Evolutionary conservation across 495 filamentous ascomycete genomes (phyloP), one percentile per base, ranked within the genome.

Genomic region (Aspergillus cavernicola): DNA sequence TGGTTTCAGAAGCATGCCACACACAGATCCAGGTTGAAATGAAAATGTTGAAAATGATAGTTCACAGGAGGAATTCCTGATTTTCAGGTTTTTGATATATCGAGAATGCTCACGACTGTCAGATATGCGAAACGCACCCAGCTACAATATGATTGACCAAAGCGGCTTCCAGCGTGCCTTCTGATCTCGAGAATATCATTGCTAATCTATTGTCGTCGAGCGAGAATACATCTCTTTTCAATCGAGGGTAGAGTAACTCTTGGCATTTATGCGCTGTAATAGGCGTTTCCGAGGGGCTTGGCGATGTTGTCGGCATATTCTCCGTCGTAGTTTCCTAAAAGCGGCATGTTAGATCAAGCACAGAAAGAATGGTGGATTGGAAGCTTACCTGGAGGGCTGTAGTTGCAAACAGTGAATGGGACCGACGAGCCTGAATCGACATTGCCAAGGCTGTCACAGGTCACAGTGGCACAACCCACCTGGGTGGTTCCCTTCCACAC

Each of bases 321-420:
- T 53, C 81, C 83, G 15, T 68, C 79, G 48, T 85, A 74, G 72
- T 93, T 92, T 55, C 87, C 86, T 85, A 53, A 2, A n/a, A n/a
- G n/a, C n/a, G 5, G 15, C 10, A 7, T 47, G 26, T 51, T 29
- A 43, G 46, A 52, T 72, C 64, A 75, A 59, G 8, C 57, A n/a
- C 0, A 36, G 28, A 20, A 6, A 16, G 1, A 22, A 20, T 11
- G 32, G 10, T 6, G 29, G 7, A 16, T 4, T n/a, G n/a, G 2
- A 20, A 24, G 16, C 58, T 60, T 73, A 87, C 87, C 88, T 53
- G 81, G 66, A 57, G 87, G 78, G 41, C 66, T 70, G 70, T 98
- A 98, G 77, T 97, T 92, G 86, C 93, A 98, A 43, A 95, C 89
- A 41, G 88, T 90, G 65, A 76, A 79, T 9, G 82, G 77, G 13